Conservation (phyloP, 2,329 filamentous ascomycete species). For the Paraconiothyrium brasiliense region DNA sequence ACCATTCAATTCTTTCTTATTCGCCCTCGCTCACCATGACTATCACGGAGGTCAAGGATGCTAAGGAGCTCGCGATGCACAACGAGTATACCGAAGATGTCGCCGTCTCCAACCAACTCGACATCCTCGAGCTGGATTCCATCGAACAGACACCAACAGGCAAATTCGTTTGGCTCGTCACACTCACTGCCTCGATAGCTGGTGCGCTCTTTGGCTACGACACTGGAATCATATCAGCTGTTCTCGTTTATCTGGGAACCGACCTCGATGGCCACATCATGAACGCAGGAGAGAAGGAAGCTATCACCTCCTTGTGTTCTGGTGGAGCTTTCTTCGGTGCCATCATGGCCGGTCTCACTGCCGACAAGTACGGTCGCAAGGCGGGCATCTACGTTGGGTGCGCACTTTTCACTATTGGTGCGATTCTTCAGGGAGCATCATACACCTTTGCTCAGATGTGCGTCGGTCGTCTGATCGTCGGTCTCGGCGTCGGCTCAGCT, state of each 20-base stretch:
- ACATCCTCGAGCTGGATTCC: slow-evolving; percentile 16
- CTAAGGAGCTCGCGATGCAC: background rate
- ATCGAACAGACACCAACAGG: slow-evolving; percentile 18
- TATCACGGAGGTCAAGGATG: background rate
- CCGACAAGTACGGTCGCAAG: slow-evolving; percentile 53
- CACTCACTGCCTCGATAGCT: slow-evolving; percentile 31
- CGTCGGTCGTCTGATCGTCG: slow-evolving; percentile 58
- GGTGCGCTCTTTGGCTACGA: slow-evolving; percentile 54
- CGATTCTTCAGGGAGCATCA: slow-evolving; percentile 36
- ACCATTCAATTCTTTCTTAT: background rate
- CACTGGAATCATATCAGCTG: slow-evolving; percentile 58
- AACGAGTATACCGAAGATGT: background rate
- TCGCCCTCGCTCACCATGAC: background rate
- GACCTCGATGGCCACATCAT: slow-evolving; percentile 52
- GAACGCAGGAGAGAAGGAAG: slow-evolving; percentile 58
- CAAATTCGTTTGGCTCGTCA: slow-evolving; percentile 18
- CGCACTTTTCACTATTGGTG: slow-evolving; percentile 50
- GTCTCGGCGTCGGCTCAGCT: slow-evolving; percentile 61
- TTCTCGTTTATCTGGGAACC: slow-evolving; percentile 52
- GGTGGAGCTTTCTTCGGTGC: slow-evolving; percentile 59
- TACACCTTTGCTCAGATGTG: slow-evolving; percentile 56
- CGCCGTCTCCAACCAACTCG: slow-evolving; percentile 11
- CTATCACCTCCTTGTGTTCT: slow-evolving; percentile 62
- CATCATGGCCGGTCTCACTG: slow-evolving; percentile 36
- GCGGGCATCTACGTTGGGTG: slow-evolving; percentile 52